Evolutionary conservation across 176 grass and related monocot species (phyloP), one percentile per base, ranked within the genome.

Genomic region (Stipa capillata): DNA sequence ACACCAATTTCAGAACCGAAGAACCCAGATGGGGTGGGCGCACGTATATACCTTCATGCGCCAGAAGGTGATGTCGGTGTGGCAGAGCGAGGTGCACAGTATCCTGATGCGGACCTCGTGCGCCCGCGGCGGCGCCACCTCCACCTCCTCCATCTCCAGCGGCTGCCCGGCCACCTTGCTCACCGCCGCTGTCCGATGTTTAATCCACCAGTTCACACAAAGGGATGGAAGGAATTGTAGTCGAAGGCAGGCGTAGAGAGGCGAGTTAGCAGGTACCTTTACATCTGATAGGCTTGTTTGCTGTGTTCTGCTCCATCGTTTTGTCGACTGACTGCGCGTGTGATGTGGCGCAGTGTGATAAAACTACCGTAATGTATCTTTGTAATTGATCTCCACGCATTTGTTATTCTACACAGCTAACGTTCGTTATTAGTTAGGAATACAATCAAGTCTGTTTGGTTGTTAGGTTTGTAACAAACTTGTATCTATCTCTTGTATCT

Each of bases 31-130:
- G 40, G 39, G 1, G n/a, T n/a, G 45, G 4, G 43, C 43, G 15
- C 45, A 49, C 4, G 45, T 18, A 18, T 18, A 7, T 60, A 80
- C 91, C 85, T 86, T 83, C 81, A 83, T 80, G 53, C 85, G 66
- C 85, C 93, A 93, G 51, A 90, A 79, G 45, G 87, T 86, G 83
- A 97, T 15, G 33, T 97, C 93, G 3, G 79, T 89, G 81, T 87
- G 88, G 85, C 93, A 97, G 69, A 97, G 60, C 17, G 93, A 84
- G 60, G 93, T 88, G 85, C 90, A 93, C 39, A 93, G 4, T 8
- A 79, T 82, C 83, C 81, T 90, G 39, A 97, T 21, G 13, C 90
- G 85, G 59, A 89, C 87, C 75, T 97, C 93, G 73, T 93, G 74
- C 13, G 82, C 80, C 47, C 43, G 76, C 6, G 90, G 90, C 67